A percentile compares a stretch with the other conserved stretches of the same genome.
These are phyloP conservation scores for Saccharomyces hybrid DNA, from an alignment of 1,139 yeast genomes.

Conservation along the genomic window DNA sequence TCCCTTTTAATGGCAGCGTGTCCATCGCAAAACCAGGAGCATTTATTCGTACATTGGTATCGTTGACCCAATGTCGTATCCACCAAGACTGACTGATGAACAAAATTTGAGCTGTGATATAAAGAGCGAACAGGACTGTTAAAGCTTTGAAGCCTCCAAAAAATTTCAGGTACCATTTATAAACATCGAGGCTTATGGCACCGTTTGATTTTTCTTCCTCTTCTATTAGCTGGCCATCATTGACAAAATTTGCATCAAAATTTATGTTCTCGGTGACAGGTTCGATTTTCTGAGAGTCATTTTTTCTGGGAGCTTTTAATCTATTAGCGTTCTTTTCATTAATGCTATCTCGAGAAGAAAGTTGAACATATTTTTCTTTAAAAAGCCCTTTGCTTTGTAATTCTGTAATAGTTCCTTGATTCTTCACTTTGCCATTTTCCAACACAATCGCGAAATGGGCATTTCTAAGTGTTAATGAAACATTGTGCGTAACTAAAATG, in stretches of 20 bases:
- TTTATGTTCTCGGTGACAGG: not conserved
- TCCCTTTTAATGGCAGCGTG: not conserved
- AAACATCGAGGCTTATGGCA: constrained; percentile 60
- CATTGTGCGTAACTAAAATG: constrained; percentile 80
- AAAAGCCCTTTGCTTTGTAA: constrained; percentile 41
- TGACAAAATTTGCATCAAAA: not conserved
- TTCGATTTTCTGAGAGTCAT: not conserved
- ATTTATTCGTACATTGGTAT: not conserved
- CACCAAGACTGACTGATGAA: constrained; percentile 67
- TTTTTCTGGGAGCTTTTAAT: not conserved
- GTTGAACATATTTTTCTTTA: constrained; percentile 11
- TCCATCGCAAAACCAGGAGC: not conserved
- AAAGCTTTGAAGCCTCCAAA: constrained; percentile 53
- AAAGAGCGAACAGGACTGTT: constrained; percentile 38
- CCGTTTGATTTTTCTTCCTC: constrained; percentile 78
- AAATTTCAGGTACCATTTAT: constrained; percentile 50
- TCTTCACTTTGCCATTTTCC: constrained; percentile 68
- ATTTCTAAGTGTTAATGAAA: constrained; percentile 69
- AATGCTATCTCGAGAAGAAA: not conserved
- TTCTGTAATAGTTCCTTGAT: constrained; percentile 58
- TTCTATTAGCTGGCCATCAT: constrained; percentile 48
- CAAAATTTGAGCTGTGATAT: constrained; percentile 44
- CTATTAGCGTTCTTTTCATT: not conserved
- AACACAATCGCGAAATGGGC: constrained; percentile 68
- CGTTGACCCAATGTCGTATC: constrained; percentile 54